Evolutionary conservation across 1,284 basidiomycete species (phyloP).

Genomic region (Schizophyllum commune): DNA sequence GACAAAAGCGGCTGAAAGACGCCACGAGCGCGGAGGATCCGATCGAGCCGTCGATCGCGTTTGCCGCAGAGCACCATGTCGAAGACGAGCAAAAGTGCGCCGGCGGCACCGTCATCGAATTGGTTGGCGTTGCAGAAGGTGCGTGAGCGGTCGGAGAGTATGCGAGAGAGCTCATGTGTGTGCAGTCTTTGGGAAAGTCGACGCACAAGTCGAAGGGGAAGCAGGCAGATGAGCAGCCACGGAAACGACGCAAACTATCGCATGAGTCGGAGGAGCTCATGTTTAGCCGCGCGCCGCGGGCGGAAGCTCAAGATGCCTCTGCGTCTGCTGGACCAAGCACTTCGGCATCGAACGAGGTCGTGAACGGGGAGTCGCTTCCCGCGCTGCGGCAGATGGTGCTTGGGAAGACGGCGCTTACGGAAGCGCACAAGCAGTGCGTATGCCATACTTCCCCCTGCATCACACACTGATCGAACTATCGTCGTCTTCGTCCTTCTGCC

Average conservation of each 20-base stretch:
- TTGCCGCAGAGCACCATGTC: not conserved
- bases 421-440: slow-evolving; percentile 40
- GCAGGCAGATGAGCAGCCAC: slow-evolving; percentile 1
- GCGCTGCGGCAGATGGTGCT: slow-evolving; percentile 43
- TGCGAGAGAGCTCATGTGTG: not conserved
- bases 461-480: not conserved
- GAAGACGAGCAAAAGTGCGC: not conserved
- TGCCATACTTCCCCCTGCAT: not conserved
- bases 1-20: too few species aligned
- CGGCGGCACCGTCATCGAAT: slow-evolving; percentile 33
- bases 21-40: not conserved
- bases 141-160: not conserved
- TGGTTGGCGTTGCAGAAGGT: slow-evolving; percentile 46
- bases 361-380: slow-evolving; percentile 41
- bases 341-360: slow-evolving; percentile 11
- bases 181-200: not conserved
- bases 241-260: slow-evolving; percentile 6
- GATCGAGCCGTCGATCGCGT: not conserved
- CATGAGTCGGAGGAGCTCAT: not conserved
- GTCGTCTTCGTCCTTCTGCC: too few species aligned
- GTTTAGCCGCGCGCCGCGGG: not conserved
- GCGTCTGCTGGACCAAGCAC: not conserved
- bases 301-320: not conserved
- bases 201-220: not conserved
- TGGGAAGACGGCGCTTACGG: slow-evolving; percentile 35